Base-by-base conservation (phyloP, 1,284 basidiomycete genomes). In the Rugosomyces carneus region DNA sequence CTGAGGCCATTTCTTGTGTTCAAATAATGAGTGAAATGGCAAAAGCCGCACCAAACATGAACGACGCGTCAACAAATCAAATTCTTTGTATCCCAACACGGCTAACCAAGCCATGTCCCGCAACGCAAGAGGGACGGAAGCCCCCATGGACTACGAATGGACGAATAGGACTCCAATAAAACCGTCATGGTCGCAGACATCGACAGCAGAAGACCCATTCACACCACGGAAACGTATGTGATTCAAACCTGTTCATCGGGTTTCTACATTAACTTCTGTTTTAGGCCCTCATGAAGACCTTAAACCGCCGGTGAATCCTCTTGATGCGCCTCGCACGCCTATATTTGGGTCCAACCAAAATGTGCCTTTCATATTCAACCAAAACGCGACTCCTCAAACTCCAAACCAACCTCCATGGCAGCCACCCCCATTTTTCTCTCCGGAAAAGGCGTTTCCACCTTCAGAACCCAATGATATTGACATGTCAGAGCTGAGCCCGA, bases 81-180 rank as follows among this genome's bases (percentile, higher is more conserved):
- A 56, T 41, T 26, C 24, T 26, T 26, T 26, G 24, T 26, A 26
- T 26, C n/a, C n/a, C n/a, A n/a, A n/a, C n/a, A n/a, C n/a, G n/a
- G n/a, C n/a, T n/a, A 41, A 37, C n/a, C 20, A 32, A 53, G 56
- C 57, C 59, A 67, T 65, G 54, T 58, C 57, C 48, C 60, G 59
- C 40, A 55, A 53, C 16, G 54, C 59, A 35, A 65, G 66, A 65
- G 84, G 84, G n/a, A 86, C 69, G 42, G 85, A 88, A 57, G 83
- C 81, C 5, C 86, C 86, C 1, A 89, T 89, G 86, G 87, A 89
- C 63, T 89, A 80, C 62, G 76, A 86, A 51, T 71, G 67, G 67
- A 71, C 69, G 3, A 64, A 66, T 48, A 60, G 72, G 46, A 68
- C 65, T 45, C 60, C 63, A 34, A 63, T 70, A 43, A 77, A 69